Evolutionary conservation across 2,329 filamentous ascomycete genomes (phyloP).

Genomic region (Trichothecium sympodiale): DNA sequence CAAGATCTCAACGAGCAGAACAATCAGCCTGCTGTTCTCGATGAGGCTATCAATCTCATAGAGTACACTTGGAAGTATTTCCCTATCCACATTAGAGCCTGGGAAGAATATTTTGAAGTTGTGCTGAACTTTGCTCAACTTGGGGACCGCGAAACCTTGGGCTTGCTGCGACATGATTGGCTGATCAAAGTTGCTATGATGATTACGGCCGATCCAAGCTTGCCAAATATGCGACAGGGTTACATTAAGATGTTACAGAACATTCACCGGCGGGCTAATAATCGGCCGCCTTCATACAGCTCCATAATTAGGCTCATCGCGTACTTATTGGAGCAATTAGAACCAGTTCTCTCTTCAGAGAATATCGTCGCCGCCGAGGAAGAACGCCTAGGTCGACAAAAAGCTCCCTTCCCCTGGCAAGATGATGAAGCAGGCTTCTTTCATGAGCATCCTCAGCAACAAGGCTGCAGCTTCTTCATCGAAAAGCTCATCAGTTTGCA

Average conservation of each 20-base stretch:
- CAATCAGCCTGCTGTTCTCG: conserved; percentile 18
- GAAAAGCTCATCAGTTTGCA: conserved; percentile 56
- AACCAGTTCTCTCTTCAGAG: conserved; percentile 21
- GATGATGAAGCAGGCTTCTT: conserved; percentile 33
- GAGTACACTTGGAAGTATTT: conserved; percentile 50
- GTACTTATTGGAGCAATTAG: conserved; percentile 30
- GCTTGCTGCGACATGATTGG: conserved; percentile 51
- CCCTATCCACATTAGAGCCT: conserved; percentile 51
- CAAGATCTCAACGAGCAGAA: conserved; percentile 11
- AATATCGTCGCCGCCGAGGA: conserved; percentile 25
- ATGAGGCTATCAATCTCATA: conserved; percentile 34
- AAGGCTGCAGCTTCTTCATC: conserved; percentile 39
- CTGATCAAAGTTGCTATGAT: conserved; percentile 48
- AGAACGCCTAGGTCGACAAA: conserved; percentile 25
- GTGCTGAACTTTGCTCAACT: conserved; percentile 54
- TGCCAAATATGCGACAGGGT: conserved; percentile 38
- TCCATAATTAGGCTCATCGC: conserved; percentile 39
- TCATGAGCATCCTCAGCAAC: conserved; percentile 22
- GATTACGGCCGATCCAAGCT: conserved; percentile 44
- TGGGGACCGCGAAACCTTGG: conserved; percentile 44
- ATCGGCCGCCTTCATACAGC: conserved; percentile 42
- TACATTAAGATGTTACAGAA: conserved; percentile 43
- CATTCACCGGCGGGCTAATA: conserved; percentile 37
- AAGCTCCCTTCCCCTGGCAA: conserved; percentile 31
- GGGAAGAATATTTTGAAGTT: conserved; percentile 69